phyloP scores from a whole-genome alignment of 2,329 filamentous ascomycete genomes.

The Pseudogymnoascus destructans region DNA sequence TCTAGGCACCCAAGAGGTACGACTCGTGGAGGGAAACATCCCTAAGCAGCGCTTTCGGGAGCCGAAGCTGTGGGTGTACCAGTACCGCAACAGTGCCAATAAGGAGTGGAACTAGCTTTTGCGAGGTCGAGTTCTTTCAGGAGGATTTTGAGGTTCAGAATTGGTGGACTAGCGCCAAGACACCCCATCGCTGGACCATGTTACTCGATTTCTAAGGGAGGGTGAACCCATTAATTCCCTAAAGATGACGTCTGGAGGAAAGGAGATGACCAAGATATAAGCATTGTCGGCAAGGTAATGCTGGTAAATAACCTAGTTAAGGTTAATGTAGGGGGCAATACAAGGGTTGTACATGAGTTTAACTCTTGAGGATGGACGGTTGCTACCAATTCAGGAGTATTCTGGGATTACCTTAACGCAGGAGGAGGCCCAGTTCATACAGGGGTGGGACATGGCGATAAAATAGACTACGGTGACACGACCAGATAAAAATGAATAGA shows the following conservation, averaged over 20 bases:
- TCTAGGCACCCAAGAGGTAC: background rate
- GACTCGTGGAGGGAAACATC: background rate
- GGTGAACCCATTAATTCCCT: background rate
- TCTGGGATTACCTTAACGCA: background rate
- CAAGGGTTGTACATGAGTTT: background rate
- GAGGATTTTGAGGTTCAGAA: background rate
- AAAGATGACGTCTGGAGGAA: background rate
- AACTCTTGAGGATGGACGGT: background rate
- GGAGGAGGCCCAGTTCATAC: background rate
- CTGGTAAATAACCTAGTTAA: background rate
- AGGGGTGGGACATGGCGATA: background rate
- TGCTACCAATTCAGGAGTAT: background rate
- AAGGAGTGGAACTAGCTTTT: background rate
- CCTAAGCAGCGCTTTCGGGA: background rate
- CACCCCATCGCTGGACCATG: background rate
- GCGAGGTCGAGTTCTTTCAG: background rate
- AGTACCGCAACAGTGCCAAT: background rate
- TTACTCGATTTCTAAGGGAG: background rate
- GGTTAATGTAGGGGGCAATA: background rate
- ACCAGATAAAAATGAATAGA: background rate
- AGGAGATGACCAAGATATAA: background rate
- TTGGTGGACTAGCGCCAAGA: background rate
- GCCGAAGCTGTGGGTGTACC: background rate
- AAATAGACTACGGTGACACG: background rate
- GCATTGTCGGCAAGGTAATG: background rate